A percentile compares a stretch with the other conserved stretches of the same genome.
Conservation (phyloP, 1,284 basidiomycete genomes). For the Boletus subluridellus region DNA sequence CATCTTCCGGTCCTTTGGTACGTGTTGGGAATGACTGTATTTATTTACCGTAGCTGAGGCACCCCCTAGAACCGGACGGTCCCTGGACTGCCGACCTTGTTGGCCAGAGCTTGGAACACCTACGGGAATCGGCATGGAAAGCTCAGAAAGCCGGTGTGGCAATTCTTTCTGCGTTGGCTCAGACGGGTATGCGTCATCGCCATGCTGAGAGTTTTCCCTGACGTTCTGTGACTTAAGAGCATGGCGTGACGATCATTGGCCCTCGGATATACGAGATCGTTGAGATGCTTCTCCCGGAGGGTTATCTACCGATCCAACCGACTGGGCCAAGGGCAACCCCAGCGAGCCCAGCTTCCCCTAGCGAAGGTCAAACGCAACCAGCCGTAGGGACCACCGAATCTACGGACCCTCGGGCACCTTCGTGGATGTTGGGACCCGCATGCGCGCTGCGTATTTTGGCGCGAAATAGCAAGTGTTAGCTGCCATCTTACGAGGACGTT, state of each 20-base stretch:
- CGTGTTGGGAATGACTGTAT: neutral
- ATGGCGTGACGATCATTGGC: slow-evolving; percentile 14
- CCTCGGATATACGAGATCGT: slow-evolving; percentile 13
- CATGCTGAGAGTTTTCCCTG: neutral
- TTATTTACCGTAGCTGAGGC: neutral
- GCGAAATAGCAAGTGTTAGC: slow-evolving; percentile 10
- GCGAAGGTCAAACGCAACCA: neutral
- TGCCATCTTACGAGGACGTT: neutral
- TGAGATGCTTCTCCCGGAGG: slow-evolving; percentile 19
- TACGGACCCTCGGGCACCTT: slow-evolving; percentile 3
- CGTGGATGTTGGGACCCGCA: slow-evolving; percentile 25
- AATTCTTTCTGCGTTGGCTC: slow-evolving; percentile 24
- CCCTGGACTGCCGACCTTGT: slow-evolving; percentile 17
- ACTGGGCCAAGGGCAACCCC: too few species aligned
- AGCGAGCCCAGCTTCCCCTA: neutral
- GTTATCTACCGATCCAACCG: slow-evolving; percentile 2
- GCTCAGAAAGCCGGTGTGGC: slow-evolving; percentile 27
- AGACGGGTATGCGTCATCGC: slow-evolving; percentile 12
- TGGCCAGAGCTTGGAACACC: slow-evolving; percentile 4
- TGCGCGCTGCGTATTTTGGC: slow-evolving; percentile 22
- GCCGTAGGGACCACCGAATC: neutral
- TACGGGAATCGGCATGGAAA: slow-evolving; percentile 14
- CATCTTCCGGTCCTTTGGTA: slow-evolving; percentile 23
- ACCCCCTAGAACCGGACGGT: slow-evolving; percentile 2
- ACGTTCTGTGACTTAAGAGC: slow-evolving; percentile 13